Base-by-base conservation (phyloP, 1,284 basidiomycete genomes). In the Sporisorium iseilematis-ciliati region DNA sequence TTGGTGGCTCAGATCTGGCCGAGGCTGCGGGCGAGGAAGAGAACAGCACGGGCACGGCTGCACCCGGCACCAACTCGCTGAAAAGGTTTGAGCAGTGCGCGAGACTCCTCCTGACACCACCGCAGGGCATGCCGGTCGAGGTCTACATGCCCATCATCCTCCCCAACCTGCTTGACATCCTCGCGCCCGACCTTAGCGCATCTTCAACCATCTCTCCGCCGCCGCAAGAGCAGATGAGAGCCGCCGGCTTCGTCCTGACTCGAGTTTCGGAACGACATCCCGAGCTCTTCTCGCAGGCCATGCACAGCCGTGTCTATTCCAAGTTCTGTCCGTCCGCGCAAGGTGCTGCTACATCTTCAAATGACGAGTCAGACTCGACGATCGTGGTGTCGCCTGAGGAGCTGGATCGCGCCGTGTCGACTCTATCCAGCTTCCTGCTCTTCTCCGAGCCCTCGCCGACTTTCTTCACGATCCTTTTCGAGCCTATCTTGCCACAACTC, bases 391-490 rank as follows among this genome's bases (percentile, higher is more conserved):
- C 57, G 8, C 23, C 70, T 12, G 26, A 51, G 10, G 57, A 57
- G 1, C 18, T 72, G 16, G 61, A 71, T 8, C 31, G 45, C 10
- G 77, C 77, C 1, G 23, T 77, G 10, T 67, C 70, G n/a, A 51
- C 68, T 12, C 57, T 82, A 3, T 66, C 61, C 2, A 66, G 72
- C 25, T 65, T 79, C 21, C 50, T 81, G 21, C 57, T 73, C 31
- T 75, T 82, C n/a, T 76, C 82, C 2, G 80, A 78, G 40, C 82
- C 82, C 4, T 78, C 80, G 18, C 73, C 82, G 2, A 63, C 61
- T 10, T 81, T 81, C 51, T 70, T 83, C 40, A 58, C 69, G 16
- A 20, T 57, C 7, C 40, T 83, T 21, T 73, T 80, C 40, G 49
- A 54, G 41, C 76, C 79, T 0, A 55, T 82, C 31, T 25, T 76